Evolutionary conservation across 2,329 filamentous ascomycete species (phyloP).

Genomic region (Beauveria sp.): DNA sequence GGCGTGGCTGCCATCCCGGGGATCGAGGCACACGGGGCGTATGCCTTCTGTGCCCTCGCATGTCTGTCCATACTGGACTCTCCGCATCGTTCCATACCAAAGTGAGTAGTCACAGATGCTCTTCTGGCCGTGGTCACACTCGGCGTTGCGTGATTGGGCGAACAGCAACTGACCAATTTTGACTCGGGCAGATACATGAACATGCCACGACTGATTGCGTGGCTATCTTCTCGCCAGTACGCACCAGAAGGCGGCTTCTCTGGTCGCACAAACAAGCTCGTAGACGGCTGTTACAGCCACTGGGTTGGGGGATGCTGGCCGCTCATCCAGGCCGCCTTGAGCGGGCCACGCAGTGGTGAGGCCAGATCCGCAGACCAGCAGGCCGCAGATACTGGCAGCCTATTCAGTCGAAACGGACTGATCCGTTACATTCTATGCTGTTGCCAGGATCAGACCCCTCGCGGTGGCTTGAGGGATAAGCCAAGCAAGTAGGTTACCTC

Average conservation of each 20-base stretch:
- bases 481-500: slow-evolving; percentile 64
- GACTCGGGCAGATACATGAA: slow-evolving; percentile 57
- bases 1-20: slow-evolving; percentile 81
- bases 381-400: slow-evolving; percentile 31
- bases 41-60: slow-evolving; percentile 88
- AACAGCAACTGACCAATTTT: slow-evolving; percentile 21
- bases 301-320: slow-evolving; percentile 97
- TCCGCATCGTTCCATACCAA: slow-evolving; percentile 65
- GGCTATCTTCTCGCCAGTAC: slow-evolving; percentile 85
- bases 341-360: slow-evolving; percentile 36
- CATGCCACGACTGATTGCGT: slow-evolving; percentile 68
- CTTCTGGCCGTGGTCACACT: neutral
- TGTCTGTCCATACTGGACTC: slow-evolving; percentile 80
- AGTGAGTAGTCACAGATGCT: slow-evolving; percentile 40
- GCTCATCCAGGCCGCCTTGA: slow-evolving; percentile 71
- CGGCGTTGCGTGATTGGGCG: neutral
- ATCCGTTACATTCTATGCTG: slow-evolving; percentile 85
- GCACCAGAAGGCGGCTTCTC: slow-evolving; percentile 88
- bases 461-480: slow-evolving; percentile 87
- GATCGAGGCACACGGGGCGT: slow-evolving; percentile 90
- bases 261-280: slow-evolving; percentile 93
- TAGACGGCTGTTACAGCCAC: slow-evolving; percentile 96
- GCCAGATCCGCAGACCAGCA: slow-evolving; percentile 23
- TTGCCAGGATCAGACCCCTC: slow-evolving; percentile 64
- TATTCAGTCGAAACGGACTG: slow-evolving; percentile 79